These are phyloP conservation scores for Themeda triandra DNA, from an alignment of 176 grass and related monocot genomes.

Conservation along the genomic window DNA sequence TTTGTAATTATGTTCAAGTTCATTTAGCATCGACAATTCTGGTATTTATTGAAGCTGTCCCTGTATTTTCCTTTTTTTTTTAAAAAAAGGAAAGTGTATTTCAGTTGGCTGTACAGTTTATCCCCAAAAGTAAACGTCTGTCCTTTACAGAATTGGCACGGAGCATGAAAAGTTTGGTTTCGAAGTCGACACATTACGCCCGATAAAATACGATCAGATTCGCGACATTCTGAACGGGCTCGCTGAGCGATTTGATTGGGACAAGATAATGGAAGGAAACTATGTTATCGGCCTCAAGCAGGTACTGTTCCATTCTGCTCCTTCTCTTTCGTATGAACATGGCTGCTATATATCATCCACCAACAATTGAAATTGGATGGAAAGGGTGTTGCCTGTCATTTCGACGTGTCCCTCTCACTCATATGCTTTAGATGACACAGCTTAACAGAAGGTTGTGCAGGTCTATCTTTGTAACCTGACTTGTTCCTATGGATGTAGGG, in stretches of 20 bases:
- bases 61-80: not conserved
- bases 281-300: slow-evolving; percentile 89
- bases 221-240: slow-evolving; percentile 77
- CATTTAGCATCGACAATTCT: not conserved
- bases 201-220: slow-evolving; percentile 94
- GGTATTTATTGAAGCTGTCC: not conserved
- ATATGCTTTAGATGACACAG: not conserved
- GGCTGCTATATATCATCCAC: not conserved
- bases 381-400: not conserved
- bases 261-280: slow-evolving; percentile 85
- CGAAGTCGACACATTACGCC: slow-evolving; percentile 73
- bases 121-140: not conserved
- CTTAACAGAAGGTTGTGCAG: not conserved
- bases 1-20: not conserved
- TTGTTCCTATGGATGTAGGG: slow-evolving; percentile 45
- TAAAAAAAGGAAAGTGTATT: not conserved
- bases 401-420: not conserved
- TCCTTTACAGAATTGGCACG: slow-evolving; percentile 77
- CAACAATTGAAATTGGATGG: not conserved
- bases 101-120: not conserved
- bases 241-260: slow-evolving; percentile 88
- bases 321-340: not conserved
- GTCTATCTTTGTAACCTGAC: not conserved
- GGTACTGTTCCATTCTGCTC: slow-evolving; percentile 37
- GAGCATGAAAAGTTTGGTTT: slow-evolving; percentile 99